Evolutionary conservation across 2,329 filamentous ascomycete genomes (phyloP).

Genomic region (Ceratocystis ficicola): DNA sequence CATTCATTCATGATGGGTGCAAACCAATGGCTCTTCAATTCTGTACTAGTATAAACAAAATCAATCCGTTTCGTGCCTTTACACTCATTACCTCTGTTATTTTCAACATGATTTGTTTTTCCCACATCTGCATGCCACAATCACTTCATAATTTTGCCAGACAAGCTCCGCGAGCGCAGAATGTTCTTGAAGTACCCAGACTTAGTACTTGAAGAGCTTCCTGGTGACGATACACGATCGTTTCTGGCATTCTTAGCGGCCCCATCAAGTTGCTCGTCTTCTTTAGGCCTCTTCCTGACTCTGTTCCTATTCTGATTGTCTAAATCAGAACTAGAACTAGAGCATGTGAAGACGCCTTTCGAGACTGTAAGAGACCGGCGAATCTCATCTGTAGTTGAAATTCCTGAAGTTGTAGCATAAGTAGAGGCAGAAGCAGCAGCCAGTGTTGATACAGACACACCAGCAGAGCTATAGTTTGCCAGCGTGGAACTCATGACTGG

Average conservation of each 20-base stretch:
- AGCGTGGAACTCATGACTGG: constrained; percentile 25
- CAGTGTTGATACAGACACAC: neutral
- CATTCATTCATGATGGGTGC: neutral
- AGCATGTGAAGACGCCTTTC: neutral
- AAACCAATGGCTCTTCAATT: neutral
- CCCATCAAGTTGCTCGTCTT: constrained; percentile 1
- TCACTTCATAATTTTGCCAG: neutral
- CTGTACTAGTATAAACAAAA: constrained; percentile 20
- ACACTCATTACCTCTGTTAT: too few relatives aligned
- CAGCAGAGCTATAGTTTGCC: neutral
- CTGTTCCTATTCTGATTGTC: neutral
- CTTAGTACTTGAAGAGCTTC: neutral
- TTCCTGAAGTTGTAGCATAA: neutral
- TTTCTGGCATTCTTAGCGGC: neutral
- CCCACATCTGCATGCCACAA: neutral
- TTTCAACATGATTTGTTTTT: neutral
- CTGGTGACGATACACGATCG: constrained; percentile 1
- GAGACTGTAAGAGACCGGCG: constrained; percentile 14
- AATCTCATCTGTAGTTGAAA: constrained; percentile 19
- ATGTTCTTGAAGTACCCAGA: constrained; percentile 5
- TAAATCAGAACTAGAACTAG: neutral
- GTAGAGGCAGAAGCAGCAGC: neutral
- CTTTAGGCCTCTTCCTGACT: neutral
- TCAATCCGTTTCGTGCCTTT: neutral
- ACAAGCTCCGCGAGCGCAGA: neutral